Conservation (phyloP, 108 stramenopile species). For the Fistulifera pelliculosa region DNA sequence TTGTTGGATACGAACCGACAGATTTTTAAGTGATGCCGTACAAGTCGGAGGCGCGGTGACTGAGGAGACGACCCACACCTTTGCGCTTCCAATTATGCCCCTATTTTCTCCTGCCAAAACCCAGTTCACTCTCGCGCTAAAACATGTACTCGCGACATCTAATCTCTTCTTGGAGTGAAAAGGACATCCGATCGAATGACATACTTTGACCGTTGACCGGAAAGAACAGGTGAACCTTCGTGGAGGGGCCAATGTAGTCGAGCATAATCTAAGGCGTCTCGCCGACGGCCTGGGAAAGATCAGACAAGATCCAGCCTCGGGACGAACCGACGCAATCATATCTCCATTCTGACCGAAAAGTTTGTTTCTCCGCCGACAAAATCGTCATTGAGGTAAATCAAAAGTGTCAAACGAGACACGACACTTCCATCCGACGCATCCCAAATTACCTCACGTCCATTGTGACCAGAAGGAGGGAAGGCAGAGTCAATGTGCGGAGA, state of each 20-base stretch:
- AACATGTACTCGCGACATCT: too few species aligned
- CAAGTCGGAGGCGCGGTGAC: too few species aligned
- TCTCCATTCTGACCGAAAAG: slow-evolving; percentile 21
- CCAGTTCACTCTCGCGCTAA: too few species aligned
- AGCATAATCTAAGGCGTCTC: slow-evolving; percentile 70
- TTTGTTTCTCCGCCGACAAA: slow-evolving; percentile 70
- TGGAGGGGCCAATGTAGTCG: slow-evolving; percentile 62
- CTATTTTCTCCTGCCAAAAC: too few species aligned
- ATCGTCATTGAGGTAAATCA: slow-evolving; percentile 68
- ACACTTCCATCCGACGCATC: slow-evolving; percentile 28
- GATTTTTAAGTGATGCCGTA: too few species aligned
- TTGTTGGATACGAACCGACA: too few species aligned
- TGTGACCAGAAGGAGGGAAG: slow-evolving; percentile 69
- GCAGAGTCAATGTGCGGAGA: slow-evolving; percentile 86
- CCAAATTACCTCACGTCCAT: slow-evolving; percentile 29
- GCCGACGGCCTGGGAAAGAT: slow-evolving; percentile 79
- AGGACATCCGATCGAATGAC: slow-evolving; percentile 82
- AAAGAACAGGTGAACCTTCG: slow-evolving; percentile 63
- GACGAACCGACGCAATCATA: slow-evolving; percentile 60
- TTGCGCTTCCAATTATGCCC: too few species aligned
- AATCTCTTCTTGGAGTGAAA: slow-evolving; percentile 19
- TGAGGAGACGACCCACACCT: too few species aligned
- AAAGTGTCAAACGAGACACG: slow-evolving; percentile 69
- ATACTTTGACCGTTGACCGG: slow-evolving; percentile 64
- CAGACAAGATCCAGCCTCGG: slow-evolving; percentile 53